Evolutionary conservation across 495 filamentous ascomycete species (phyloP).

Genomic region (Lindgomyces ingoldianus): DNA sequence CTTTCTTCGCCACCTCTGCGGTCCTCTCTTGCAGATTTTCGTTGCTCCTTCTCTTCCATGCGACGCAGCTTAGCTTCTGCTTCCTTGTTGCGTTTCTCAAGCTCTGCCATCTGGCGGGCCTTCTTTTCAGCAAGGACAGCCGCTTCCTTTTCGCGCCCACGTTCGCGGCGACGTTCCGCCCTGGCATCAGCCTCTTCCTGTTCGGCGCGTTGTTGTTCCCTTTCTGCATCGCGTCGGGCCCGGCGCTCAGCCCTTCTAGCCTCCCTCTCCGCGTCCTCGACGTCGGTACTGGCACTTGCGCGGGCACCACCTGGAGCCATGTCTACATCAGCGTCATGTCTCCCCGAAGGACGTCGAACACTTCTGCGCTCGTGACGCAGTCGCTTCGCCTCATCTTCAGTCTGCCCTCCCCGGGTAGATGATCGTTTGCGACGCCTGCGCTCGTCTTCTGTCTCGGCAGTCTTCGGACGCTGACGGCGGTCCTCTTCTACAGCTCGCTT

Average conservation of each 20-base stretch:
- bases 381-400: conserved; percentile 37
- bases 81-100: conserved; percentile 33
- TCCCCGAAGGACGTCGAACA: conserved; percentile 25
- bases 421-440: conserved; percentile 36
- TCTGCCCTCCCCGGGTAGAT: conserved; percentile 31
- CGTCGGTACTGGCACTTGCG: conserved; percentile 31
- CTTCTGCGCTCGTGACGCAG: conserved; percentile 34
- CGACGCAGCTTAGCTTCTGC: conserved; percentile 37
- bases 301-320: conserved; percentile 1
- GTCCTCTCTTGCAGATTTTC: conserved; percentile 31
- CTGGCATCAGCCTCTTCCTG: conserved; percentile 30
- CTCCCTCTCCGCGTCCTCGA: conserved; percentile 34
- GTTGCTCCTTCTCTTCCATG: conserved; percentile 37
- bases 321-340: conserved; percentile 16
- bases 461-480: conserved; percentile 27
- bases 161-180: conserved; percentile 31
- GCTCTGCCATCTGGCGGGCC: conserved; percentile 30
- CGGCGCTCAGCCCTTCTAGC: conserved; percentile 34
- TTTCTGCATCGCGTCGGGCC: conserved; percentile 32
- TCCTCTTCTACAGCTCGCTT: conserved; percentile 32
- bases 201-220: conserved; percentile 25
- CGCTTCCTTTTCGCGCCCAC: conserved; percentile 31
- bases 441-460: conserved; percentile 36
- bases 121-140: conserved; percentile 36
- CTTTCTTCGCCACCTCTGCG: conserved; percentile 22